Conservation (phyloP, 2,329 filamentous ascomycete species). For the Neurospora sp. region DNA sequence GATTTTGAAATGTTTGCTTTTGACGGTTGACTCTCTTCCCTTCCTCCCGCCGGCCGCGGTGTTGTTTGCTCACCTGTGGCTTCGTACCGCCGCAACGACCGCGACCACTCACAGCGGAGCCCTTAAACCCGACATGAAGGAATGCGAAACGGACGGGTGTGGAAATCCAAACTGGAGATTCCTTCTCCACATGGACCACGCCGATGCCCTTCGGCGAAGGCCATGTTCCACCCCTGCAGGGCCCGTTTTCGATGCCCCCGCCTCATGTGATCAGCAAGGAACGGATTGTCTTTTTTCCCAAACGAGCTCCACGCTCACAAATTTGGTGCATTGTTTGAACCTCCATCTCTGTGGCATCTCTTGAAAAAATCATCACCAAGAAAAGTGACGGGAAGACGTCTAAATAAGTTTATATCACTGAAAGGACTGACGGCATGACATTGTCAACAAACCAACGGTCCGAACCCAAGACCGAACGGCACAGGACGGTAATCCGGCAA, state of each 20-base stretch:
- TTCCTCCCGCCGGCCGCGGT: background rate
- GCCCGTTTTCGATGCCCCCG: background rate
- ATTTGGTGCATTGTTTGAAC: background rate
- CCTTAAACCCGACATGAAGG: background rate
- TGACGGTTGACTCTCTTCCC: background rate
- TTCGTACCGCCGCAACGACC: background rate
- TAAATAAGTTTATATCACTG: background rate
- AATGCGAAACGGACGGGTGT: background rate
- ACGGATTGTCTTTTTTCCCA: background rate
- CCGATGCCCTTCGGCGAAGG: background rate
- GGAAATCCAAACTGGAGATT: background rate
- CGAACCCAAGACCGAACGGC: background rate
- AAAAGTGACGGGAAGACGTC: background rate
- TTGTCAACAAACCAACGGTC: background rate
- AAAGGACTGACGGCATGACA: background rate
- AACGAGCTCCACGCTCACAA: background rate
- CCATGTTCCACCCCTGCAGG: background rate
- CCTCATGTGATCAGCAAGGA: background rate
- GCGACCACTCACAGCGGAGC: background rate
- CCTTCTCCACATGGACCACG: background rate
- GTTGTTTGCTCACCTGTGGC: background rate
- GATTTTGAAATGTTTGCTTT: background rate
- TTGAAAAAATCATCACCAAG: background rate
- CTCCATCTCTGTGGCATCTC: background rate
- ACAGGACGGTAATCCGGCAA: background rate